Evolutionary conservation across 306 rosid species (phyloP).

Genomic region (Cercis canadensis): DNA sequence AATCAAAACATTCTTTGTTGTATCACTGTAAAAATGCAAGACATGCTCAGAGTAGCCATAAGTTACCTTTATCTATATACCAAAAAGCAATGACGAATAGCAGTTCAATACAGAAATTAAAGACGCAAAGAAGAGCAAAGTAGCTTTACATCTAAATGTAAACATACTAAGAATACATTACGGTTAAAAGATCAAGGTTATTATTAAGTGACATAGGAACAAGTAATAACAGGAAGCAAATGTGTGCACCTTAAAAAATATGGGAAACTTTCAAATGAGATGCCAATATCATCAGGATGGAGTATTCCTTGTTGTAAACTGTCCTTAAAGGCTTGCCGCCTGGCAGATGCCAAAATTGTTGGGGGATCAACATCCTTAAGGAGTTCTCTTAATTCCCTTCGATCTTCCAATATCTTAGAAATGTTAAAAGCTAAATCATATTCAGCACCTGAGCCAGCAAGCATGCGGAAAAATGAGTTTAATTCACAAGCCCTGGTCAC

Average conservation of each 20-base stretch:
- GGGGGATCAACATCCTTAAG: conserved; percentile 68
- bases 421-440: conserved; percentile 65
- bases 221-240: conserved; percentile 14
- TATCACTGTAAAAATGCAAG: conserved; percentile 68
- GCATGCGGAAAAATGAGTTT: conserved; percentile 64
- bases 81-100: conserved; percentile 27
- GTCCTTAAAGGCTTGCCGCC: conserved; percentile 76
- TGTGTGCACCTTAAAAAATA: conserved; percentile 81
- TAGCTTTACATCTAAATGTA: too few species aligned
- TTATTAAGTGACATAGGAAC: too few species aligned
- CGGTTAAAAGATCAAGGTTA: too few species aligned
- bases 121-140: too few species aligned
- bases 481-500: conserved; percentile 53
- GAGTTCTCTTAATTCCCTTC: conserved; percentile 67
- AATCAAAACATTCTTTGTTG: conserved; percentile 76
- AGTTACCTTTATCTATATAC: conserved; percentile 16
- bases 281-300: conserved; percentile 63
- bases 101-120: conserved; percentile 10
- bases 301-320: conserved; percentile 72
- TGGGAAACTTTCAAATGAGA: conserved; percentile 86
- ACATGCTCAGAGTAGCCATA: conserved; percentile 24
- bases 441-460: conserved; percentile 66
- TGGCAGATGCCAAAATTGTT: conserved; percentile 54
- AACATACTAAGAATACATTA: too few species aligned
- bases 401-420: conserved; percentile 71